Percentiles rank a stretch among this genome's conserved stretches.
These are phyloP conservation scores for Arachis stenosperma DNA, from an alignment of 306 rosid species.

Conservation along the genomic window DNA sequence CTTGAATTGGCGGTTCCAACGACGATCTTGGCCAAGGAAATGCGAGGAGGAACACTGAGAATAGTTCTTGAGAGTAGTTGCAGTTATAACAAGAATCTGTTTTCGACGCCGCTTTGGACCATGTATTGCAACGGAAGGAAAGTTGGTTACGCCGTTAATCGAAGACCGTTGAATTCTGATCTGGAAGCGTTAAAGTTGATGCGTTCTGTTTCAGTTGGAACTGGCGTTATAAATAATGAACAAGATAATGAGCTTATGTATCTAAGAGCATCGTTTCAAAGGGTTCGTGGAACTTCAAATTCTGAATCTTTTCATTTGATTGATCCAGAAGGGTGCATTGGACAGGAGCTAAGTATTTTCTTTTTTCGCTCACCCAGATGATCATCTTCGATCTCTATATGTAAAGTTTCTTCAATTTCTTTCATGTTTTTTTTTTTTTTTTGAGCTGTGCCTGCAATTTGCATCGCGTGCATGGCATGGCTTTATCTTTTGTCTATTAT, in stretches of 20 bases:
- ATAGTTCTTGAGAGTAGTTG: slow-evolving; percentile 61
- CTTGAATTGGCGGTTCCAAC: slow-evolving; percentile 74
- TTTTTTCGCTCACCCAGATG: slow-evolving; percentile 58
- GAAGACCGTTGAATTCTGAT: slow-evolving; percentile 53
- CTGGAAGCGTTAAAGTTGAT: slow-evolving; percentile 56
- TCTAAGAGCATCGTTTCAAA: slow-evolving; percentile 75
- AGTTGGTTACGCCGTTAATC: slow-evolving; percentile 69
- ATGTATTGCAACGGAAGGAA: slow-evolving; percentile 76
- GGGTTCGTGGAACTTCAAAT: slow-evolving; percentile 60
- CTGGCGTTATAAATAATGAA: slow-evolving; percentile 56
- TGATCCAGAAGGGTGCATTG: slow-evolving; percentile 74
- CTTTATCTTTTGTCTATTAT: slow-evolving; percentile 29
- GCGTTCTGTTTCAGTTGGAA: slow-evolving; percentile 62
- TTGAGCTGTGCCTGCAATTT: slow-evolving; percentile 31
- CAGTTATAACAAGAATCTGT: neutral
- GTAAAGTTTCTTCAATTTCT: neutral
- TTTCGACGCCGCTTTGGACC: slow-evolving; percentile 73
- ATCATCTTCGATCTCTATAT: neutral
- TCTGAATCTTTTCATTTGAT: slow-evolving; percentile 86
- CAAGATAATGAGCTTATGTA: slow-evolving; percentile 59
- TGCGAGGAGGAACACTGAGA: slow-evolving; percentile 79
- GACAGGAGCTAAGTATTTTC: slow-evolving; percentile 88
- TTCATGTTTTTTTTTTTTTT: slow-evolving; percentile 6
- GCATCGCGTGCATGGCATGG: slow-evolving; percentile 25
- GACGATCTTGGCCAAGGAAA: slow-evolving; percentile 70